These are phyloP conservation scores for Cordyceps fumosorosea DNA, from an alignment of 2,329 filamentous ascomycete genomes.

Conservation along the genomic window DNA sequence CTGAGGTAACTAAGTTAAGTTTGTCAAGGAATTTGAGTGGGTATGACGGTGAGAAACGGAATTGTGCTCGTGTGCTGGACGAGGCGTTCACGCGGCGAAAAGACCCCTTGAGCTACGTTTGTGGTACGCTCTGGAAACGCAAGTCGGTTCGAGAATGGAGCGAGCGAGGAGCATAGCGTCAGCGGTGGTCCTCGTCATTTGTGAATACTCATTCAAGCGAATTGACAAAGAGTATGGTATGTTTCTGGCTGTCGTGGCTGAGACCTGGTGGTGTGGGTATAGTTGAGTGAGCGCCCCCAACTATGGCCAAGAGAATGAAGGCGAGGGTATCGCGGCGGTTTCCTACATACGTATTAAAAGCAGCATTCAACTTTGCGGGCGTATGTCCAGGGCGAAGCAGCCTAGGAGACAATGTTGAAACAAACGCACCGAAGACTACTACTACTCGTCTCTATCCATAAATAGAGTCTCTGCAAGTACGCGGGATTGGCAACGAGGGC, in stretches of 20 bases:
- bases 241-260: slow-evolving; percentile 5
- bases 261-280: slow-evolving; percentile 3
- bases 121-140: slow-evolving; percentile 7
- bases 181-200: background rate
- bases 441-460: no score
- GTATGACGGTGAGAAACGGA: background rate
- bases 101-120: slow-evolving; percentile 6
- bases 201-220: background rate
- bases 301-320: background rate
- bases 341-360: background rate
- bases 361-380: background rate
- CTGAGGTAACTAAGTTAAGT: background rate
- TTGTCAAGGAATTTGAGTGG: background rate
- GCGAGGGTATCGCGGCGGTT: background rate
- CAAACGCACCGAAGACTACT: background rate
- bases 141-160: background rate
- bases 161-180: background rate
- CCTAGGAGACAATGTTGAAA: background rate
- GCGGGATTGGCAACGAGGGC: background rate
- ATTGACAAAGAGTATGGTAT: background rate
- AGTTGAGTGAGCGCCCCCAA: background rate
- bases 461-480: background rate
- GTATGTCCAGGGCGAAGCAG: background rate
- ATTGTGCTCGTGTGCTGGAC: background rate
- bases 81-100: background rate